A percentile compares a stretch with the other conserved stretches of the same genome.
Evolutionary conservation across 371 early-diverging fungal genomes (phyloP).

Genomic region (Mucor indicus): DNA sequence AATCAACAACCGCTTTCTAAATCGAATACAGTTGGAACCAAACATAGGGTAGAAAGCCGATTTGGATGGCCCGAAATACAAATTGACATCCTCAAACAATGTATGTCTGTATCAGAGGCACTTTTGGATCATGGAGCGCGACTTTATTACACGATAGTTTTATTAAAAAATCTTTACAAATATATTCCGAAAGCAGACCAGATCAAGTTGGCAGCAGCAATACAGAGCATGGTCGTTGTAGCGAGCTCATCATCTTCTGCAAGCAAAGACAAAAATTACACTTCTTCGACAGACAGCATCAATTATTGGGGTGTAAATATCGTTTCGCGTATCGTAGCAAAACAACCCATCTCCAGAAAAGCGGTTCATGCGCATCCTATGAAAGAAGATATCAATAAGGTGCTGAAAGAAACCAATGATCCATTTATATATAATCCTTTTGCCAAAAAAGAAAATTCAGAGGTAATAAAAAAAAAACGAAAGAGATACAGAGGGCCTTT

Average conservation of each 20-base stretch:
- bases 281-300: conserved; percentile 12
- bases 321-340: conserved; percentile 36
- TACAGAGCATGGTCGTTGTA: conserved; percentile 56
- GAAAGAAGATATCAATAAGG: neutral
- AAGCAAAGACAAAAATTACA: neutral
- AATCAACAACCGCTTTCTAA: neutral
- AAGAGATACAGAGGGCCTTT: too few species aligned
- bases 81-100: conserved; percentile 73
- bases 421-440: conserved; percentile 81
- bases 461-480: conserved; percentile 22
- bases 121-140: conserved; percentile 63
- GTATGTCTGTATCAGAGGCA: conserved; percentile 70
- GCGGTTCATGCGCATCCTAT: conserved; percentile 24
- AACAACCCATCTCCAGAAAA: conserved; percentile 39
- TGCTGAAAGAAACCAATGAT: conserved; percentile 20
- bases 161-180: conserved; percentile 62
- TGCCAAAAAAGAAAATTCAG: conserved; percentile 48
- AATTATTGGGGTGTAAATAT: conserved; percentile 52
- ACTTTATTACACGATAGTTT: conserved; percentile 61
- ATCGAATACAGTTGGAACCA: neutral
- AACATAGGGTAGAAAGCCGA: neutral
- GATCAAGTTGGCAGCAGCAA: conserved; percentile 57
- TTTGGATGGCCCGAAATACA: conserved; percentile 81
- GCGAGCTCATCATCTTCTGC: neutral
- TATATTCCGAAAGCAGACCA: conserved; percentile 69